Conservation (phyloP, 2,329 filamentous ascomycete genomes). For the Pseudogymnoascus sp. region DNA sequence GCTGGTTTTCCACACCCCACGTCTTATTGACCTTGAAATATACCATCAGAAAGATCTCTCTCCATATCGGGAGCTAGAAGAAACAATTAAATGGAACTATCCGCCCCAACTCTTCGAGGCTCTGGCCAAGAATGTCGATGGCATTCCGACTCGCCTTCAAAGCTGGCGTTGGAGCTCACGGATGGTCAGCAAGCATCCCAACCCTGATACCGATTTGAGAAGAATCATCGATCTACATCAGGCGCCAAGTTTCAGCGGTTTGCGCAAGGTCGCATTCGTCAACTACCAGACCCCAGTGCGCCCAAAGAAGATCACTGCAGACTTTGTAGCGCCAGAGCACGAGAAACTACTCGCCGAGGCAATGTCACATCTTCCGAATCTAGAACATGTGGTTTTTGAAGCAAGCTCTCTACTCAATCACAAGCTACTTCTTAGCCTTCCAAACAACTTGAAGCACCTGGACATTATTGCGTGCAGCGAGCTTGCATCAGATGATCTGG, state of each 20-base stretch:
- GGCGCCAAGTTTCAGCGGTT: conserved; percentile 44
- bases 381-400: conserved; percentile 64
- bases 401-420: conserved; percentile 65
- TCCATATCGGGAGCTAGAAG: conserved; percentile 52
- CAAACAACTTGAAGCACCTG: conserved; percentile 56
- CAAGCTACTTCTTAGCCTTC: conserved; percentile 59
- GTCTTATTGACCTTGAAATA: conserved; percentile 61
- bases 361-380: conserved; percentile 46
- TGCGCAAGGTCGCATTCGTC: conserved; percentile 51
- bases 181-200: conserved; percentile 37
- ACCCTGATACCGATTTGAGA: conserved; percentile 39
- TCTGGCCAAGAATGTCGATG: conserved; percentile 38
- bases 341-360: conserved; percentile 34
- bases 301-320: conserved; percentile 18
- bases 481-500: conserved; percentile 58
- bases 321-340: conserved; percentile 30
- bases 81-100: conserved; percentile 60
- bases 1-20: conserved; percentile 56
- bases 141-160: conserved; percentile 27
- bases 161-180: conserved; percentile 57
- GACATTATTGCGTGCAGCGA: conserved; percentile 74
- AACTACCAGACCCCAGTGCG: conserved; percentile 53
- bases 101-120: conserved; percentile 55
- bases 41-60: conserved; percentile 61
- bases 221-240: conserved; percentile 38